Base-by-base conservation (phyloP, 495 filamentous ascomycete species). In the Hypoxylon fuscum region DNA sequence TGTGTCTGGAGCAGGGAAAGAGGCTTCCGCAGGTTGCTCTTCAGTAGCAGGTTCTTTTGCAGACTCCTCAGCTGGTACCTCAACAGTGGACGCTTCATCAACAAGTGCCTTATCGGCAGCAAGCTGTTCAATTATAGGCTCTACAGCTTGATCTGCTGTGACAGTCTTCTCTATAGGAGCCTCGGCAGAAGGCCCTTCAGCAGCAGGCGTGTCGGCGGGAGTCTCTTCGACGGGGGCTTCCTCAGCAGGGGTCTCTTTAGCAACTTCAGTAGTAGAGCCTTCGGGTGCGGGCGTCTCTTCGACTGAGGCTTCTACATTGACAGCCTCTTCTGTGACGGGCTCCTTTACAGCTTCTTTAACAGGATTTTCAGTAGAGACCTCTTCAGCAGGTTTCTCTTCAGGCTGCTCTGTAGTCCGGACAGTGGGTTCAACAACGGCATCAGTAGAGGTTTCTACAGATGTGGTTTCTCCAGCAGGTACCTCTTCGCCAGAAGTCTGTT, bases 301-400 rank as follows among this genome's bases (percentile, higher is more conserved):
- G 23, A 20, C 59, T 10, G 58, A 2, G 49, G 49, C 42, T 17
- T 64, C 53, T 43, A 41, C 41, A 21, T 48, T 14, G 14, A 31
- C 51, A 12, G 63, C 55, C 41, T 55, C 51, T 20, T 73, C 70
- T 11, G 49, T 20, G 43, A 23, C 25, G 11, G 55, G 38, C 6
- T 48, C 17, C 17, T 65, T 55, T 17, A 52, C 55, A n/a, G 15
- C 34, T 11, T 51, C 42, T 31, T 53, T 22, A 11, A 23, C 21
- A 15, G 42, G 22, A 29, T 6, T 25, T 14, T 54, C 44, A 8
- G 44, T 34, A 10, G 45, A 32, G 8, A 45, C 20, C 20, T 66
- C 34, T 17, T 42, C 40, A 10, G 42, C 25, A 27, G 25, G 25
- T 4, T 3, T 27, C 2, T 35, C 47, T 32, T 27, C 41, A 42